Evolutionary conservation across 108 stramenopile genomes (phyloP).

Genomic region (Parietichytrium sp.): DNA sequence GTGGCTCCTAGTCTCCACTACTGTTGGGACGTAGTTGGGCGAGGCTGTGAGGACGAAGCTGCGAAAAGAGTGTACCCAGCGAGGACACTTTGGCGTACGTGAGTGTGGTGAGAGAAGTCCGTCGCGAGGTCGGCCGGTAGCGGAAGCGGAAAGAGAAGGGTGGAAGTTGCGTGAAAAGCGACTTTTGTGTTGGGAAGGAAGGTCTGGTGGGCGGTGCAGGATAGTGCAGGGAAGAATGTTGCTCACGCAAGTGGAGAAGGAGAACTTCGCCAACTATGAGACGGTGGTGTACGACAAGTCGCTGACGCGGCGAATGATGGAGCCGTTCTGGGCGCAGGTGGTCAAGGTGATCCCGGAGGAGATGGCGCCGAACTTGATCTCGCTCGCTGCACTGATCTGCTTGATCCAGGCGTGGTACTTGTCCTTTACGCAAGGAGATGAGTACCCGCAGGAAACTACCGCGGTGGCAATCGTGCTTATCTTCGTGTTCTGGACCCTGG

Average conservation of each 20-base stretch:
- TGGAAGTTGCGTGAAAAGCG: too few species aligned
- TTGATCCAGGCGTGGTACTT: slow-evolving; percentile 81
- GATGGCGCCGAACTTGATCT: slow-evolving; percentile 78
- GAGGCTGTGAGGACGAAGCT: too few species aligned
- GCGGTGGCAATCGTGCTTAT: slow-evolving; percentile 75
- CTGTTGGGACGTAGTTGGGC: too few species aligned
- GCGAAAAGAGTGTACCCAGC: too few species aligned
- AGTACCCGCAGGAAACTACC: slow-evolving; percentile 69
- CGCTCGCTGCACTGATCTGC: slow-evolving; percentile 67
- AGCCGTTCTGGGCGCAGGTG: slow-evolving; percentile 62
- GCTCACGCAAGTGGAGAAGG: slow-evolving; percentile 77
- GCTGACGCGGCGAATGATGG: slow-evolving; percentile 64
- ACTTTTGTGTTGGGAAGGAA: too few species aligned
- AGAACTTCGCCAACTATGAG: slow-evolving; percentile 73
- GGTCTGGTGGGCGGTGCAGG: too few species aligned
- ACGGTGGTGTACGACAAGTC: slow-evolving; percentile 73
- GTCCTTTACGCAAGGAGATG: slow-evolving; percentile 66
- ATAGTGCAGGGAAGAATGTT: too few species aligned
- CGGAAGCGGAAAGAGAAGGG: too few species aligned
- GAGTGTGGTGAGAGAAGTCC: too few species aligned
- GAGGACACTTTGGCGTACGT: too few species aligned
- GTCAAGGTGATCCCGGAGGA: slow-evolving; percentile 68
- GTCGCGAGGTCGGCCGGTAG: too few species aligned
- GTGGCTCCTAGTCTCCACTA: too few species aligned
- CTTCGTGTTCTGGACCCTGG: slow-evolving; percentile 69